Base-by-base conservation (phyloP, 306 rosid genomes). In the Canavalia ensiformis region DNA sequence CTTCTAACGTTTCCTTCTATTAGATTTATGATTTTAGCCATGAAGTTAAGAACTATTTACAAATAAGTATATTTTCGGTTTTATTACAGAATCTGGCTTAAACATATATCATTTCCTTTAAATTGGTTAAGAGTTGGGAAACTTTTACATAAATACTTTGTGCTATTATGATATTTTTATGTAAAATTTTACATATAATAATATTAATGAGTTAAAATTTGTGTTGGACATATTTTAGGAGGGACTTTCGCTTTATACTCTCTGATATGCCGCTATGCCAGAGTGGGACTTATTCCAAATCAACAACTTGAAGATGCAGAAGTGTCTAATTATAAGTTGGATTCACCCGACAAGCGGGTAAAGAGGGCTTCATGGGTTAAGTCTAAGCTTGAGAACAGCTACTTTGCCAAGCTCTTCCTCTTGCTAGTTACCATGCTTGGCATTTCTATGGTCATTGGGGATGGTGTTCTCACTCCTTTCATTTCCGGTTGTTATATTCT, bases 371-470 rank as follows among this genome's bases (percentile, higher is more conserved):
- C 98, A 35, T 58, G 10, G 80, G 9, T 93, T 5, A 88, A 91
- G 77, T 79, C 89, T 0, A 37, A 2, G 30, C 83, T 93, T 0
- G 97, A 93, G 83, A 89, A 52, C 0, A 89, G 88, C 52, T 47
- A 28, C 1, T 82, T 71, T 2, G 83, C 89, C 65, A 93, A 89
- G 68, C 18, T 63, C 45, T 83, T 90, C 55, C 78, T 93, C 3
- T 64, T 93, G 72, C 79, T 89, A 0, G 85, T 83, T 11, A 93
- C 97, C 52, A 90, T 91, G 94, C 97, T 90, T 28, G 94, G 98
- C 5, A 91, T 93, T 72, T 83, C 93, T 8, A 93, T 93, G 98
- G 94, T 93, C 73, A 91, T 93, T 49, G 97, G 97, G 0, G 97
- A 93, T 31, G 97, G 97, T 0, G 85, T 91, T 44, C 90, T 90